Evolutionary conservation across 495 filamentous ascomycete genomes (phyloP).

Genomic region (Tuber indicum): DNA sequence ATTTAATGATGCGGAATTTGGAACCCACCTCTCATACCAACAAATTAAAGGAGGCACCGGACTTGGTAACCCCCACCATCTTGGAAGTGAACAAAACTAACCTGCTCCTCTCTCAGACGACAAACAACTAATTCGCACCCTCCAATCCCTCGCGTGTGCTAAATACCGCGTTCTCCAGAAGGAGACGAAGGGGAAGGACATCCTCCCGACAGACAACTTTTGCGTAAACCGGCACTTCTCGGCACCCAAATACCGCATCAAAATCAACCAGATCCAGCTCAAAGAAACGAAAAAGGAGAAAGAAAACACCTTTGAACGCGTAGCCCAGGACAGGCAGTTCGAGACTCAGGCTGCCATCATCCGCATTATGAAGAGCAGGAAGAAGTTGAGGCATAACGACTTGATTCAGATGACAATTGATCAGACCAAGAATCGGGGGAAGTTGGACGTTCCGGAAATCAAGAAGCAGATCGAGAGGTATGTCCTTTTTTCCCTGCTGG

Average conservation of each 20-base stretch:
- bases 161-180: conserved; percentile 73
- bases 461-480: conserved; percentile 96
- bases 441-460: conserved; percentile 75
- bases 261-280: conserved; percentile 97
- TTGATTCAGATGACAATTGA: conserved; percentile 81
- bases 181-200: conserved; percentile 73
- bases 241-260: conserved; percentile 80
- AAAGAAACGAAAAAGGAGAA: conserved; percentile 91
- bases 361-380: conserved; percentile 91
- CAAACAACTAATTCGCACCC: conserved; percentile 72
- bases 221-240: conserved; percentile 66
- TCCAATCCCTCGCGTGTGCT: conserved; percentile 90
- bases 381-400: conserved; percentile 74
- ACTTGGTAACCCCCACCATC: conserved; percentile 52
- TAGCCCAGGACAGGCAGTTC: conserved; percentile 81
- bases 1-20: conserved; percentile 68
- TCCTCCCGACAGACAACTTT: conserved; percentile 71
- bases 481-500: conserved; percentile 40
- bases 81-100: not conserved
- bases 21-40: conserved; percentile 56
- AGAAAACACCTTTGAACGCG: conserved; percentile 81
- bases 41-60: conserved; percentile 63
- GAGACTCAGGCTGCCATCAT: conserved; percentile 97
- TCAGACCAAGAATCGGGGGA: conserved; percentile 76
- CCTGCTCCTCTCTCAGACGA: conserved; percentile 46